These are phyloP conservation scores for Camillea tinctor DNA, from an alignment of 2,329 filamentous ascomycete species.

Conservation along the genomic window DNA sequence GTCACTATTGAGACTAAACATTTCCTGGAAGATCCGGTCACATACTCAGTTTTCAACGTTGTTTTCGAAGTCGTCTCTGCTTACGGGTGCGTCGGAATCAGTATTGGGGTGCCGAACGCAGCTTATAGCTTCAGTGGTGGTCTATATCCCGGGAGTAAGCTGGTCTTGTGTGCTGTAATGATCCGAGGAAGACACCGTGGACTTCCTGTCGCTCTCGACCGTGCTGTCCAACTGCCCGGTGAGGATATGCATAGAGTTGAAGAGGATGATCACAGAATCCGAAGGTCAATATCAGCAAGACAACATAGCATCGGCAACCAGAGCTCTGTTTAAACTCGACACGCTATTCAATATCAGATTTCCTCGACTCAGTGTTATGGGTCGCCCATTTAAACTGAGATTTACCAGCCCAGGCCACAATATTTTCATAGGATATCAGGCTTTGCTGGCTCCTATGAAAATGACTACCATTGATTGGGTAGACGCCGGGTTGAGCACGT, in stretches of 20 bases:
- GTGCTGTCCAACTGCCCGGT: conserved; percentile 45
- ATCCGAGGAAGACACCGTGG: conserved; percentile 54
- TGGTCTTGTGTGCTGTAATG: conserved; percentile 57
- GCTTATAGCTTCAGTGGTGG: conserved; percentile 56
- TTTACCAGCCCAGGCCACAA: background rate
- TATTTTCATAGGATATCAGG: too few relatives aligned
- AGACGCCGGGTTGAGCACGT: too few relatives aligned
- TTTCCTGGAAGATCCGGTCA: conserved; percentile 51
- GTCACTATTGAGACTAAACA: conserved; percentile 56
- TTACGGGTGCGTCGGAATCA: conserved; percentile 61
- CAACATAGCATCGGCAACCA: conserved; percentile 25
- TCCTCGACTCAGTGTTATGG: background rate
- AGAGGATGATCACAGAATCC: conserved; percentile 41
- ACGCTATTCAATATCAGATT: background rate
- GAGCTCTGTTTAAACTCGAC: conserved; percentile 7
- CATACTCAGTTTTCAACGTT: conserved; percentile 57
- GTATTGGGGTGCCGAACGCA: conserved; percentile 49
- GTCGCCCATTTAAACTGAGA: background rate
- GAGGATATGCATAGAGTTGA: conserved; percentile 39
- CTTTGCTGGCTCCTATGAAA: too few relatives aligned
- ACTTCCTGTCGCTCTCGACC: conserved; percentile 54
- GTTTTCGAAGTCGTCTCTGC: conserved; percentile 55
- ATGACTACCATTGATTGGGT: too few relatives aligned
- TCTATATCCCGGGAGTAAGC: conserved; percentile 53
- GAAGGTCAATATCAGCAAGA: conserved; percentile 36